These are phyloP conservation scores for Verticillium nonalfalfae DNA, from an alignment of 2,329 filamentous ascomycete genomes.

Conservation along the genomic window DNA sequence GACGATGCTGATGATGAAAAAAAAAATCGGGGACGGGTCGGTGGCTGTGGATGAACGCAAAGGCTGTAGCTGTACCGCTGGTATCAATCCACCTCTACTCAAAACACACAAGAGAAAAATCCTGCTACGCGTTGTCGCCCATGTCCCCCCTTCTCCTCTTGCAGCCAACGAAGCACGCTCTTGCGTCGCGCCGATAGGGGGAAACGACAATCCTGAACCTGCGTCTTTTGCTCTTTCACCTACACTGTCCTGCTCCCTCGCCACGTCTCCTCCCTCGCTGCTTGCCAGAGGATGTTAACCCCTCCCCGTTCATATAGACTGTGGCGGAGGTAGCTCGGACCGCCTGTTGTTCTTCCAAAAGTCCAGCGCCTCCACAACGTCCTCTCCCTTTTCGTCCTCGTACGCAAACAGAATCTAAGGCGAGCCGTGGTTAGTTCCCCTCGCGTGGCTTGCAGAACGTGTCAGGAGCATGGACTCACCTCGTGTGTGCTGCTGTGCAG, in stretches of 20 bases:
- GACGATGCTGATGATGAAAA: not conserved
- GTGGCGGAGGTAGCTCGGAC: slow-evolving; percentile 28
- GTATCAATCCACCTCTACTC: not conserved
- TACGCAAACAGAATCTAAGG: slow-evolving; percentile 93
- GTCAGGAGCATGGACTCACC: slow-evolving; percentile 46
- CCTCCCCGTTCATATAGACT: not conserved
- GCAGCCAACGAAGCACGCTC: not conserved
- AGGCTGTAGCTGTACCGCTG: not conserved
- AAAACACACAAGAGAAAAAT: not conserved
- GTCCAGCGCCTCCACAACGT: slow-evolving; percentile 90
- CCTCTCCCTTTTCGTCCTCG: slow-evolving; percentile 89
- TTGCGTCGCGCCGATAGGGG: not conserved
- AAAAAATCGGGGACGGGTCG: not conserved
- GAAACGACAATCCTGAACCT: not conserved
- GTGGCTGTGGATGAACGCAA: not conserved
- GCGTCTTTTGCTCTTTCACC: not conserved
- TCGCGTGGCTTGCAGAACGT: not conserved
- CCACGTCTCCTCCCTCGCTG: not conserved
- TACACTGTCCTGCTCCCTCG: not conserved
- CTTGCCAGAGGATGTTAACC: no score
- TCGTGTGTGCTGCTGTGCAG: slow-evolving; percentile 95
- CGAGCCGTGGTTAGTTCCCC: slow-evolving; percentile 7
- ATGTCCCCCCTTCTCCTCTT: not conserved
- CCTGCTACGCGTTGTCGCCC: not conserved
- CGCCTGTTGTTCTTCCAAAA: slow-evolving; percentile 75